Conservation (phyloP, 2,329 filamentous ascomycete genomes). For the Dactylonectria estremocensis region DNA sequence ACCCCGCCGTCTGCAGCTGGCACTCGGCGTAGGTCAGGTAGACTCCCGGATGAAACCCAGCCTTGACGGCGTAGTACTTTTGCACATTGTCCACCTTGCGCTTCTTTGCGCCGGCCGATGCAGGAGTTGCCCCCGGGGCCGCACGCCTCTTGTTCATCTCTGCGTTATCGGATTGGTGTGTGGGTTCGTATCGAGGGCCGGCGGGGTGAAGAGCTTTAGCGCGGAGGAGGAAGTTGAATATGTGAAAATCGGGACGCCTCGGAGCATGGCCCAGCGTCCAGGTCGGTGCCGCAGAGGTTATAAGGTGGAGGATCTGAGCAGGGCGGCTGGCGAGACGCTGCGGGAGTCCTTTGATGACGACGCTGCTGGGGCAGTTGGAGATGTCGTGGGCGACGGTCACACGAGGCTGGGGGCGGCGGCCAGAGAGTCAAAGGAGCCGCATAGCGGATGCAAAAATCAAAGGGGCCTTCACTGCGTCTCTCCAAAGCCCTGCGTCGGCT, state of each 20-base stretch:
- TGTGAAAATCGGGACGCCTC: slow-evolving; percentile 36
- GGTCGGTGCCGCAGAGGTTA: slow-evolving; percentile 36
- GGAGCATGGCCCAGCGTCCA: slow-evolving; percentile 41
- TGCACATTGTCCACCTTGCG: slow-evolving; percentile 63
- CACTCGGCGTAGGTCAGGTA: slow-evolving; percentile 75
- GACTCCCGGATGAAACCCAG: slow-evolving; percentile 71
- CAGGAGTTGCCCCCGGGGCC: slow-evolving; percentile 38
- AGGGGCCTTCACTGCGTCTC: slow-evolving; percentile 16
- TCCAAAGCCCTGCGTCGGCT: slow-evolving; percentile 29
- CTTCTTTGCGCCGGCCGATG: slow-evolving; percentile 56
- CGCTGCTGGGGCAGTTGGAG: slow-evolving; percentile 36
- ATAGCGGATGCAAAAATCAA: slow-evolving; percentile 39
- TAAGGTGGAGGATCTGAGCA: slow-evolving; percentile 17
- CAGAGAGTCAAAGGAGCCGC: slow-evolving; percentile 48
- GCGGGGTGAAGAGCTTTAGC: slow-evolving; percentile 17
- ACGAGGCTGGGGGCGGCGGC: slow-evolving; percentile 43
- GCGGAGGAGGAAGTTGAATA: slow-evolving; percentile 43
- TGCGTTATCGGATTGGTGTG: slow-evolving; percentile 18
- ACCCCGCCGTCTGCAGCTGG: slow-evolving; percentile 72
- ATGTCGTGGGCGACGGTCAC: slow-evolving; percentile 40
- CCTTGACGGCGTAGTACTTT: slow-evolving; percentile 76
- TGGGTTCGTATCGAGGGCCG: slow-evolving; percentile 17
- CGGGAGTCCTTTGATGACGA: slow-evolving; percentile 19
- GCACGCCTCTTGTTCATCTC: slow-evolving; percentile 53
- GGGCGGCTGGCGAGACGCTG: slow-evolving; percentile 7